Evolutionary conservation across 805 yeast genomes (phyloP).

Genomic region (Brettanomyces naardenensis): DNA sequence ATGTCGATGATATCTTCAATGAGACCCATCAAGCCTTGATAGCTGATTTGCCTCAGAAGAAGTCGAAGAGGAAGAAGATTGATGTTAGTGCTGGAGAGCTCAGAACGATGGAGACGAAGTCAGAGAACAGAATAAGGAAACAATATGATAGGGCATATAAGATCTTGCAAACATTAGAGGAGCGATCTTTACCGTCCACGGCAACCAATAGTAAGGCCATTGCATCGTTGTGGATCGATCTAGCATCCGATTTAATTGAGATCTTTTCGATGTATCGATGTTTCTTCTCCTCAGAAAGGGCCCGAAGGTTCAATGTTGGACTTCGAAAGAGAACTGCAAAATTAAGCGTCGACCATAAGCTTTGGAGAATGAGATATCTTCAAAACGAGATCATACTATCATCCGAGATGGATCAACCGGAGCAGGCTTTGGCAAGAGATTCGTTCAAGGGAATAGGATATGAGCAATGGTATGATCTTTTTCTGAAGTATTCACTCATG

Average conservation of each 20-base stretch:
- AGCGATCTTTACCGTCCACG: slow-evolving; percentile 9
- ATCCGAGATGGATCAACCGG: slow-evolving; percentile 20
- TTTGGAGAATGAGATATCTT: slow-evolving; percentile 58
- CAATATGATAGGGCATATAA: slow-evolving; percentile 41
- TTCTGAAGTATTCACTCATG: slow-evolving; percentile 69
- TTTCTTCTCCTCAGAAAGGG: slow-evolving; percentile 73
- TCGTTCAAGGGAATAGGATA: slow-evolving; percentile 71
- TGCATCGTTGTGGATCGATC: slow-evolving; percentile 75
- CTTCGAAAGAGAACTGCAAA: slow-evolving; percentile 54
- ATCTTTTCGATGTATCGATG: slow-evolving; percentile 69
- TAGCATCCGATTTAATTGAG: slow-evolving; percentile 77
- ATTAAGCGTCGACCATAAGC: slow-evolving; percentile 63
- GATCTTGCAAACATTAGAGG: slow-evolving; percentile 38
- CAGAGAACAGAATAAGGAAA: slow-evolving; percentile 32
- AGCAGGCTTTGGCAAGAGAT: slow-evolving; percentile 33
- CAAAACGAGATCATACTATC: slow-evolving; percentile 45
- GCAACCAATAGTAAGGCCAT: slow-evolving; percentile 19
- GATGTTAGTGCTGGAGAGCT: slow-evolving; percentile 21
- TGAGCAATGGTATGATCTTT: slow-evolving; percentile 78
- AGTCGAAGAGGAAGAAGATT: slow-evolving; percentile 13
- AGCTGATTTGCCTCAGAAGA: slow-evolving; percentile 24
- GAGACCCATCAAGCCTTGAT: slow-evolving; percentile 23
- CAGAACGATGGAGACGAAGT: slow-evolving; percentile 22
- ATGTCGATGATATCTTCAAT: slow-evolving; percentile 12
- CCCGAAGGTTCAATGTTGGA: slow-evolving; percentile 61